phyloP scores from a whole-genome alignment of 768 basidiomycete genomes.

The Suillus luteus region DNA sequence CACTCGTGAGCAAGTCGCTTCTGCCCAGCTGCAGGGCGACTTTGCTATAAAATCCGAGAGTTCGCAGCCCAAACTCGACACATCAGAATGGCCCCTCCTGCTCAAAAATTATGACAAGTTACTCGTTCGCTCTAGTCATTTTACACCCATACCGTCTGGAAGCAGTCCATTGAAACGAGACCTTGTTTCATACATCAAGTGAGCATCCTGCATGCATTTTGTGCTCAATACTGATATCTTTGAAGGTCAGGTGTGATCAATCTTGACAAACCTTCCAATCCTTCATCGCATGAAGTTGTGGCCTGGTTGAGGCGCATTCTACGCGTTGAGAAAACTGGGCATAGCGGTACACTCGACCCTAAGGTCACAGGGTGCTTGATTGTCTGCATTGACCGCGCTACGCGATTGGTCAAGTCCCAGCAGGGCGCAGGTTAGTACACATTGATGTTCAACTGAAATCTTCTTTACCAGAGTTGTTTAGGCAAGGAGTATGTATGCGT shows the following conservation, averaged over 20 bases:
- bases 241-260: conserved; percentile 97
- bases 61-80: conserved; percentile 77
- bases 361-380: conserved; percentile 99
- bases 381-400: conserved; percentile 98
- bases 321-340: conserved; percentile 96
- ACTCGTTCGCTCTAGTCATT: conserved; percentile 92
- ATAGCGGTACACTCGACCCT: conserved; percentile 97
- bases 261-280: conserved; percentile 99
- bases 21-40: conserved; percentile 74
- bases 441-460: conserved; percentile 2
- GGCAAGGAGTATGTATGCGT: conserved; percentile 99
- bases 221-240: conserved; percentile 11
- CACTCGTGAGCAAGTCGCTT: conserved; percentile 68
- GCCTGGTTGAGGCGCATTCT: conserved; percentile 98
- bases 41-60: conserved; percentile 82
- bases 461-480: conserved; percentile 28
- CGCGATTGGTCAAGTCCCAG: conserved; percentile 95
- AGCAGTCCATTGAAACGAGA: conserved; percentile 96
- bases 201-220: conserved; percentile 15
- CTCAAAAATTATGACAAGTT: conserved; percentile 99
- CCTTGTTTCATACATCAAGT: conserved; percentile 90
- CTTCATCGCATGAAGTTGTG: conserved; percentile 98
- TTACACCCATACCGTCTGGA: conserved; percentile 95
- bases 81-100: conserved; percentile 96
- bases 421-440: conserved; percentile 86